phyloP scores from a whole-genome alignment of 768 basidiomycete species.

The Boletus vermiculosoides region DNA sequence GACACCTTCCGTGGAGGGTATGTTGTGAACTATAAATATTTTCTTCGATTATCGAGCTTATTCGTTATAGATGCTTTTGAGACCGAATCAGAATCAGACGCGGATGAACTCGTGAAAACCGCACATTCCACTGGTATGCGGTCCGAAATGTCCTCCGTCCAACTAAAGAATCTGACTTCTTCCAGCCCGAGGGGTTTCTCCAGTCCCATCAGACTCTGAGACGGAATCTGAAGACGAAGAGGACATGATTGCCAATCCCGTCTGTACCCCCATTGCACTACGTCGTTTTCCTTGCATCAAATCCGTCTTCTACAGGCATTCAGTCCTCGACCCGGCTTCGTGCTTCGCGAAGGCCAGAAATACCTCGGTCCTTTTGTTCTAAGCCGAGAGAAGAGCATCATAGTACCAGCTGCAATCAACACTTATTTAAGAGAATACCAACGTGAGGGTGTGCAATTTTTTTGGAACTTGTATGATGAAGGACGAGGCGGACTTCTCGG shows the following conservation, averaged over 20 bases:
- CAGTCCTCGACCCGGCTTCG: slow-evolving; percentile 55
- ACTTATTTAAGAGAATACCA: slow-evolving; percentile 90
- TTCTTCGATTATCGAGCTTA: not conserved
- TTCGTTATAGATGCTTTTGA: slow-evolving; percentile 37
- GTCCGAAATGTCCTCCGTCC: slow-evolving; percentile 14
- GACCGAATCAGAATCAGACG: slow-evolving; percentile 48
- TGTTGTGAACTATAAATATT: not conserved
- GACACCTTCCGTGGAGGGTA: slow-evolving; percentile 17
- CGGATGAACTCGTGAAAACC: slow-evolving; percentile 11
- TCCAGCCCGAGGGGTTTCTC: slow-evolving; percentile 3
- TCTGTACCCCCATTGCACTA: slow-evolving; percentile 14
- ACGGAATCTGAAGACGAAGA: slow-evolving; percentile 48
- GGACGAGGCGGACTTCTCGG: slow-evolving; percentile 80
- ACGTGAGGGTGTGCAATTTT: slow-evolving; percentile 79
- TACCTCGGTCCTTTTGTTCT: slow-evolving; percentile 49
- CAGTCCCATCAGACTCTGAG: slow-evolving; percentile 29
- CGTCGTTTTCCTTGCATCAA: slow-evolving; percentile 1
- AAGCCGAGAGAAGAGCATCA: slow-evolving; percentile 43
- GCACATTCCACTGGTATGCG: slow-evolving; percentile 12
- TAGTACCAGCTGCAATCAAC: slow-evolving; percentile 72
- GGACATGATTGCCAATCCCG: slow-evolving; percentile 30
- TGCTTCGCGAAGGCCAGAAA: slow-evolving; percentile 43
- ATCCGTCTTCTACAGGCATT: slow-evolving; percentile 31
- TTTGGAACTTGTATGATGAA: slow-evolving; percentile 69
- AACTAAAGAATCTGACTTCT: not conserved